A percentile compares a stretch with the other conserved stretches of the same genome.
Conservation (phyloP, 345 rosid species). For the Cardamine occulta region DNA sequence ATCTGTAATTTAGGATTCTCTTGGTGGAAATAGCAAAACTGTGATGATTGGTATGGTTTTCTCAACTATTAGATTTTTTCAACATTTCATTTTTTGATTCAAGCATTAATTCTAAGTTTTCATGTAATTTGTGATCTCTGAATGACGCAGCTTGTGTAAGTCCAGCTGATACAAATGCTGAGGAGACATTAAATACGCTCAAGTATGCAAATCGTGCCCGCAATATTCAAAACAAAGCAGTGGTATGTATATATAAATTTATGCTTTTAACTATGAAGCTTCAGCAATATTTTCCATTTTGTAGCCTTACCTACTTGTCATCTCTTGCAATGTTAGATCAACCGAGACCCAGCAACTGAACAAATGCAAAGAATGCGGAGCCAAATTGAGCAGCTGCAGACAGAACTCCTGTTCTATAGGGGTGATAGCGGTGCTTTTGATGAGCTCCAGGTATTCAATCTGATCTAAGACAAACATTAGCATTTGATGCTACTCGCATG, state of each 20-base stretch:
- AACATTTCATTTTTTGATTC: slow-evolving; percentile 1
- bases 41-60: slow-evolving; percentile 89
- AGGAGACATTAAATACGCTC: slow-evolving; percentile 93
- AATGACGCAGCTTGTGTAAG: slow-evolving; percentile 85
- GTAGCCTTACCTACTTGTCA: slow-evolving; percentile 3
- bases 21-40: slow-evolving; percentile 99
- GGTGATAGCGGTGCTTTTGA: slow-evolving; percentile 74
- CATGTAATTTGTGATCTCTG: slow-evolving; percentile 12
- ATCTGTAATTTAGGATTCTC: slow-evolving; percentile 71
- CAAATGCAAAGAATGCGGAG: slow-evolving; percentile 88
- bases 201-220: slow-evolving; percentile 99
- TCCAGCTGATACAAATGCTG: slow-evolving; percentile 98
- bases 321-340: slow-evolving; percentile 53
- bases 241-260: slow-evolving; percentile 55
- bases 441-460: slow-evolving; percentile 75
- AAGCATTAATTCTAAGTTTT: slow-evolving; percentile 17
- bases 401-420: slow-evolving; percentile 81
- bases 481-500: slow-evolving; percentile 20
- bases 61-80: background rate
- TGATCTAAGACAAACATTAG: slow-evolving; percentile 16
- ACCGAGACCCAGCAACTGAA: slow-evolving; percentile 85
- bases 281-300: background rate
- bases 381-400: slow-evolving; percentile 92
- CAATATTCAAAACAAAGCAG: slow-evolving; percentile 94
- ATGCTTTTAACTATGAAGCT: slow-evolving; percentile 17